Evolutionary conservation across 148 eudicot species (phyloP).

Genomic region (Camellia japonica): DNA sequence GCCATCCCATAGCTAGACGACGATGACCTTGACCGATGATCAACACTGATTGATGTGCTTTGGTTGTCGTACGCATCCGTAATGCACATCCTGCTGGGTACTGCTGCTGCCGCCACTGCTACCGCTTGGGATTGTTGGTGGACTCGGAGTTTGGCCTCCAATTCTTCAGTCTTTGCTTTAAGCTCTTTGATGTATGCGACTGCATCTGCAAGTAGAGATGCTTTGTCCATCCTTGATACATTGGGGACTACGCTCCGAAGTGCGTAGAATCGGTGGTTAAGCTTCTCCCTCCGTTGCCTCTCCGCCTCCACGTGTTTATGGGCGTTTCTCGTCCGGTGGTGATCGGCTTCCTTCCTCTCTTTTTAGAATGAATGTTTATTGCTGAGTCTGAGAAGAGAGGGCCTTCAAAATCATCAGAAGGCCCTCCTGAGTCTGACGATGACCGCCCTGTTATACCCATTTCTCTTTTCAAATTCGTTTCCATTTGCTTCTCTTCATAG

Average conservation of each 20-base stretch:
- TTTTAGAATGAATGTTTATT: not conserved
- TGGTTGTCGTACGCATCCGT: not conserved
- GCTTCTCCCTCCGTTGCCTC: constrained; percentile 53
- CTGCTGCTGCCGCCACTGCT: not conserved
- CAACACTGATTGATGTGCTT: not conserved
- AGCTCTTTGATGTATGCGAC: constrained; percentile 52
- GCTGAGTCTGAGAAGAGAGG: not conserved
- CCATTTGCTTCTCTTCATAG: not conserved
- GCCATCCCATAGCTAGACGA: not conserved
- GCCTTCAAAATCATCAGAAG: constrained; percentile 16
- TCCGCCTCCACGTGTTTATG: constrained; percentile 53
- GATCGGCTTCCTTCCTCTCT: constrained; percentile 19
- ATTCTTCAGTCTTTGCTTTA: constrained; percentile 13
- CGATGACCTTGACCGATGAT: not conserved
- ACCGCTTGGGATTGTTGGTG: not conserved
- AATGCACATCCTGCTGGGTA: too few species aligned
- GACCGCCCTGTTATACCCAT: not conserved
- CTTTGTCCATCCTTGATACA: constrained; percentile 65
- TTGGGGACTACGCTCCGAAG: constrained; percentile 58
- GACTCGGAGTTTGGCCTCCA: not conserved
- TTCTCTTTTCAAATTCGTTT: not conserved
- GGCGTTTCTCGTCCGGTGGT: constrained; percentile 4
- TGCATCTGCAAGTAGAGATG: constrained; percentile 60
- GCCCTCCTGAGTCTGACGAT: constrained; percentile 12
- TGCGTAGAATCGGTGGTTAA: constrained; percentile 50